A percentile compares a stretch with the other conserved stretches of the same genome.
Evolutionary conservation across 2,329 filamentous ascomycete species (phyloP).

Genomic region (Botrytis pseudocinerea): DNA sequence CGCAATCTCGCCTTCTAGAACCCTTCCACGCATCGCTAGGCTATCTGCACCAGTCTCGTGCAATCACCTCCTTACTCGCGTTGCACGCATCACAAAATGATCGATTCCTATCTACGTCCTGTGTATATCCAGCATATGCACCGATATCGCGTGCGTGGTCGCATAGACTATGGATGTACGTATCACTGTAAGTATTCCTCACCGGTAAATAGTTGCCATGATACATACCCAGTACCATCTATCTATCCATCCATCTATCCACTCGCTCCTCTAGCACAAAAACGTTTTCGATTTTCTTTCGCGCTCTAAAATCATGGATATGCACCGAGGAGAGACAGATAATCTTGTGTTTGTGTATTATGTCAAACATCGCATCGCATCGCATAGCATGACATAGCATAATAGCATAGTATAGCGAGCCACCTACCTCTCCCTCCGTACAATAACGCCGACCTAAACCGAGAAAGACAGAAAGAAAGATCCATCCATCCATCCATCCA

Average conservation of each 20-base stretch:
- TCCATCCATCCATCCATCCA: neutral
- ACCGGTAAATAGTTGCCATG: neutral
- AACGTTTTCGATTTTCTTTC: neutral
- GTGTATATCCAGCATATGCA: neutral
- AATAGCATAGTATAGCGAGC: too few relatives aligned
- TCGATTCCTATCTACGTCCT: neutral
- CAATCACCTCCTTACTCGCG: neutral
- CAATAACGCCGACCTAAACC: neutral
- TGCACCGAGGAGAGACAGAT: neutral
- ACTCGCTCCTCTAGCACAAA: neutral
- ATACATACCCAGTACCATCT: neutral
- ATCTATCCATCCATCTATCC: neutral
- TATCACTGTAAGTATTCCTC: neutral
- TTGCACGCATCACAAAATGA: neutral
- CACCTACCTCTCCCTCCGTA: too few relatives aligned
- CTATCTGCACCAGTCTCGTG: slow-evolving; percentile 16
- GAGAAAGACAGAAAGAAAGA: neutral
- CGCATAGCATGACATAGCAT: too few relatives aligned
- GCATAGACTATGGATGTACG: neutral
- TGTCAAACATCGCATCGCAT: neutral
- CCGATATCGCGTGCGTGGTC: slow-evolving; percentile 11
- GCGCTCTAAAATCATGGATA: neutral
- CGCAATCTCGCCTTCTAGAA: slow-evolving; percentile 17
- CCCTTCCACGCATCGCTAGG: slow-evolving; percentile 11
- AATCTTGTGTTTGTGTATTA: neutral